Conservation (phyloP, 768 basidiomycete genomes). For the Trametes gibbosa region DNA sequence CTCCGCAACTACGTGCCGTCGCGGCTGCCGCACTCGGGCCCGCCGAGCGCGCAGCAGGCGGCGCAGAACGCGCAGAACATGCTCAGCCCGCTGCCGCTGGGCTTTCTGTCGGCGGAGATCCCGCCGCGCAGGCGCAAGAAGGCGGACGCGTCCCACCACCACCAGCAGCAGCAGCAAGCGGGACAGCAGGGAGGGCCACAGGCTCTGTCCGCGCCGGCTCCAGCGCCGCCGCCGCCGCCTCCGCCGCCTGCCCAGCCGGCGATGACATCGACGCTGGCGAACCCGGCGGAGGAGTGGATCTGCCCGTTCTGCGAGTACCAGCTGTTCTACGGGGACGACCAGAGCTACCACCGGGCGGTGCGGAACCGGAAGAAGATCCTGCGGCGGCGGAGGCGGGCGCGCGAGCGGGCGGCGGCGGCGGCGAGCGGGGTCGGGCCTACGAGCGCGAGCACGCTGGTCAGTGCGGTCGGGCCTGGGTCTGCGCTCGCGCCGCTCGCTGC, state of each 20-base stretch:
- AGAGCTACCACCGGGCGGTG: constrained; percentile 60
- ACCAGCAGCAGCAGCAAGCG: neutral
- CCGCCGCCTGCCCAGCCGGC: constrained; percentile 16
- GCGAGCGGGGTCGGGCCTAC: constrained; percentile 38
- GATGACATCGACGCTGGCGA: constrained; percentile 40
- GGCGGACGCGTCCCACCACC: neutral
- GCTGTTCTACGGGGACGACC: constrained; percentile 85
- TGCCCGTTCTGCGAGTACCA: constrained; percentile 93
- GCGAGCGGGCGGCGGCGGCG: constrained; percentile 62
- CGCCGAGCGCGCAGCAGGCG: constrained; percentile 37
- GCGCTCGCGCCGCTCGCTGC: constrained; percentile 6
- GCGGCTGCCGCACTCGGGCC: constrained; percentile 53
- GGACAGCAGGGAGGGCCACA: too few relatives aligned
- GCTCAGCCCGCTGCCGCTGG: constrained; percentile 59
- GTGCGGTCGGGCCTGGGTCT: constrained; percentile 27
- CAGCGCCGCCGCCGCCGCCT: neutral
- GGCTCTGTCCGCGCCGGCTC: too few relatives aligned
- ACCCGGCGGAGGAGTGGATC: constrained; percentile 85
- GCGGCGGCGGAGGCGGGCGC: constrained; percentile 62
- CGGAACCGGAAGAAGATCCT: constrained; percentile 78
- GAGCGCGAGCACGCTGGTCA: neutral
- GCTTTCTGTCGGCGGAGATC: constrained; percentile 68
- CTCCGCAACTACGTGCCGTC: constrained; percentile 92
- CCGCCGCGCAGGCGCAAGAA: constrained; percentile 42
- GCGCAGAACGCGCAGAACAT: constrained; percentile 44